Percentiles rank a stretch among this genome's conserved stretches.
These are phyloP conservation scores for Cephalotrichum gorgonifer DNA, from an alignment of 2,329 filamentous ascomycete species.

Conservation along the genomic window DNA sequence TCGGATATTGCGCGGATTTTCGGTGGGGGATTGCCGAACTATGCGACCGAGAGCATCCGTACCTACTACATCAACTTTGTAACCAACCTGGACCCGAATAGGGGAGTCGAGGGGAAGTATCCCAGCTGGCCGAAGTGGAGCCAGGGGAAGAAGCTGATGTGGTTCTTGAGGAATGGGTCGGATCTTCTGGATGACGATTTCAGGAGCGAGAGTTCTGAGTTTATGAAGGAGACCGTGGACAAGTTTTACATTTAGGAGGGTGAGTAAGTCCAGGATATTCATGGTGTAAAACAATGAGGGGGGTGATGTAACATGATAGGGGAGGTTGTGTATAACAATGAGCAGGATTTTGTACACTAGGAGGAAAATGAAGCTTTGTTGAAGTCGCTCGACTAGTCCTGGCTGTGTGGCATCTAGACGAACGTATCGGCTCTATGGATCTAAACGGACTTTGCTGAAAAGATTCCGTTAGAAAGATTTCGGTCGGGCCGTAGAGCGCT, in stretches of 20 bases:
- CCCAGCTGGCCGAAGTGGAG: constrained; percentile 29
- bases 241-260: constrained; percentile 1
- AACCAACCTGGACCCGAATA: constrained; percentile 46
- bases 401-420: no score
- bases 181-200: constrained; percentile 11
- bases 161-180: constrained; percentile 8
- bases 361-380: no score
- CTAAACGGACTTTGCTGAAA: no score
- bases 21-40: constrained; percentile 36
- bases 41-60: constrained; percentile 34
- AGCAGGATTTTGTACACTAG: no score
- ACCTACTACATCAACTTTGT: constrained; percentile 51
- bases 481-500: no score
- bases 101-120: constrained; percentile 18
- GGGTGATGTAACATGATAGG: background rate
- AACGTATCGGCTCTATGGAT: no score
- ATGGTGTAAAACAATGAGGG: no score
- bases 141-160: constrained; percentile 20
- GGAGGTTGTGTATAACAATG: no score
- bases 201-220: constrained; percentile 10
- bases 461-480: no score
- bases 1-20: constrained; percentile 47
- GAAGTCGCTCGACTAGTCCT: no score
- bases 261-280: background rate
- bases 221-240: constrained; percentile 3